Percentiles rank a stretch among this genome's conserved stretches.
Conservation (phyloP, 1,284 basidiomycete genomes). For the Tausonia pullulans region DNA sequence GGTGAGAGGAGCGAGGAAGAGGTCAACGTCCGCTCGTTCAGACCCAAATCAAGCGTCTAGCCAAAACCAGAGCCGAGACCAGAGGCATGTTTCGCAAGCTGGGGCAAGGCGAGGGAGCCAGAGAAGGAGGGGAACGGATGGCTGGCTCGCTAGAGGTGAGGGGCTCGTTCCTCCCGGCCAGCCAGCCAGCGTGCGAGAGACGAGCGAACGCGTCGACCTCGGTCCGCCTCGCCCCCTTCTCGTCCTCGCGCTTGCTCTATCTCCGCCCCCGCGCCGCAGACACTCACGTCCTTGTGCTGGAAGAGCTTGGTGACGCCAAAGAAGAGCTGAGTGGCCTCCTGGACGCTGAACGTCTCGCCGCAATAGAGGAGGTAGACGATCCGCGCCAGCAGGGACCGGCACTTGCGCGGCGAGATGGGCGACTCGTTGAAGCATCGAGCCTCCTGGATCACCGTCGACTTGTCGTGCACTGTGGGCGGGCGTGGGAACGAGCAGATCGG, state of each 20-base stretch:
- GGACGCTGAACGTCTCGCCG: conserved; percentile 87
- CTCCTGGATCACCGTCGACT: conserved; percentile 93
- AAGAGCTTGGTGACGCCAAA: conserved; percentile 99
- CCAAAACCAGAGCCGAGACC: background rate
- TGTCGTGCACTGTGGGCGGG: conserved; percentile 51
- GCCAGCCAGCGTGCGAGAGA: background rate
- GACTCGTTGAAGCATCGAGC: conserved; percentile 99
- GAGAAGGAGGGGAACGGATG: too few relatives aligned
- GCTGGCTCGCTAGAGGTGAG: too few relatives aligned
- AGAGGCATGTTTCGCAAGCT: too few relatives aligned
- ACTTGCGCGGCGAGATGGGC: conserved; percentile 92
- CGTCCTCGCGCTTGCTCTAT: background rate
- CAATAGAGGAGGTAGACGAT: conserved; percentile 94
- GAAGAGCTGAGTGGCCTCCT: conserved; percentile 96
- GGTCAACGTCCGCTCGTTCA: too few relatives aligned
- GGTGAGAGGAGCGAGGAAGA: background rate
- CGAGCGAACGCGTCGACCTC: background rate
- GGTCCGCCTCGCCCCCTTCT: background rate
- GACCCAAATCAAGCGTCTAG: background rate
- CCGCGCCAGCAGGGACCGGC: conserved; percentile 87
- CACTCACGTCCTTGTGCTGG: conserved; percentile 94
- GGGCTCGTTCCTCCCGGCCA: too few relatives aligned
- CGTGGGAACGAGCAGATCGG: background rate
- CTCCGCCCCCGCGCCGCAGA: background rate
- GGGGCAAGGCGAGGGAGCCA: too few relatives aligned